A percentile compares a stretch with the other conserved stretches of the same genome.
These are phyloP conservation scores for Leishmania lainsoni DNA, from an alignment of 208 protist genomes.

Conservation along the genomic window DNA sequence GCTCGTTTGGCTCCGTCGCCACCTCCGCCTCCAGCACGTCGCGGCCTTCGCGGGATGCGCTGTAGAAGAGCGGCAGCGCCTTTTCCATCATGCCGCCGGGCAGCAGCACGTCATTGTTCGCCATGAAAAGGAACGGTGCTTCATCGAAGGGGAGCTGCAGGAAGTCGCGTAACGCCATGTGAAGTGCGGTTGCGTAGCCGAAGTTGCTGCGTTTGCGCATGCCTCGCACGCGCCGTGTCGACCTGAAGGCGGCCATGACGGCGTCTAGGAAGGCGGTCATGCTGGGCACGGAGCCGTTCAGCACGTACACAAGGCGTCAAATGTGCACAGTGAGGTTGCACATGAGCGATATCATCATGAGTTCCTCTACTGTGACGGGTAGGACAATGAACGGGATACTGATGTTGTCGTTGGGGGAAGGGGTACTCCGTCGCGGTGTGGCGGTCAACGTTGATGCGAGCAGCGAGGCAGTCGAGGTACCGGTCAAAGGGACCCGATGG, in stretches of 20 bases:
- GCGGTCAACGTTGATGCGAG: slow-evolving; percentile 20
- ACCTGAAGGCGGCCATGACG: slow-evolving; percentile 25
- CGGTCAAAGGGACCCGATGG: slow-evolving; percentile 2
- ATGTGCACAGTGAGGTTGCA: slow-evolving; percentile 26
- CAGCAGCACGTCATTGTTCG: slow-evolving; percentile 17
- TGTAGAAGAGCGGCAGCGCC: slow-evolving; percentile 17
- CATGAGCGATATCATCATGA: slow-evolving; percentile 18
- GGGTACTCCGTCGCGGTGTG: slow-evolving; percentile 16
- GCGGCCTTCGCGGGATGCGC: slow-evolving; percentile 1
- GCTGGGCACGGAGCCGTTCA: slow-evolving; percentile 12
- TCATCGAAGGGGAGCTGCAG: slow-evolving; percentile 21
- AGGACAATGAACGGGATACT: slow-evolving; percentile 15
- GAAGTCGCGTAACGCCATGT: slow-evolving; percentile 31
- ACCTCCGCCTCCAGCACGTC: slow-evolving; percentile 27
- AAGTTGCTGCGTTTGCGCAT: slow-evolving; percentile 14
- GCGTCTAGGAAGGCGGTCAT: slow-evolving; percentile 23
- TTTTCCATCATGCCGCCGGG: background rate
- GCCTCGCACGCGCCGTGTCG: slow-evolving; percentile 34
- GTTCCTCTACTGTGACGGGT: slow-evolving; percentile 15
- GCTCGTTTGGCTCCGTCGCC: slow-evolving; percentile 28
- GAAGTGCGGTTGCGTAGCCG: slow-evolving; percentile 21
- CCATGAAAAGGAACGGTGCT: slow-evolving; percentile 29
- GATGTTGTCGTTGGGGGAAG: background rate
- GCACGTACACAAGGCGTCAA: slow-evolving; percentile 21
- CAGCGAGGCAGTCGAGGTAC: slow-evolving; percentile 25